Conservation (phyloP, 208 protist genomes). For the Trypanosoma avium region DNA sequence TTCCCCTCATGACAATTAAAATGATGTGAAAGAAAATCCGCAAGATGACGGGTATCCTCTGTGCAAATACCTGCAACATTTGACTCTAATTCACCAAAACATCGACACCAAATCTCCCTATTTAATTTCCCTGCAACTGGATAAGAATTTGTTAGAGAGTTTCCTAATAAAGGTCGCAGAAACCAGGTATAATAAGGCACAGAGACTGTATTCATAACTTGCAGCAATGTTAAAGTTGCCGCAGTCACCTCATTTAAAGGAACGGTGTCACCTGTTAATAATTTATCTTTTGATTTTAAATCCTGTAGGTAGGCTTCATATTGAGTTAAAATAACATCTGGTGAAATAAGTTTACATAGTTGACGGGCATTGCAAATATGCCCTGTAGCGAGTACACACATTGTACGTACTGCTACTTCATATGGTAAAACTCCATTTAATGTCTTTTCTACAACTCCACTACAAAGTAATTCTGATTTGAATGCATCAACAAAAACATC, state of each 20-base stretch:
- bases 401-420: constrained; percentile 64
- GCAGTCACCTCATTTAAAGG: constrained; percentile 42
- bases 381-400: constrained; percentile 66
- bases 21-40: constrained; percentile 2
- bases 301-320: constrained; percentile 48
- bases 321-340: constrained; percentile 38
- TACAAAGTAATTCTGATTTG: constrained; percentile 61
- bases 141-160: constrained; percentile 29
- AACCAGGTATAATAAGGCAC: no score
- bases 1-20: constrained; percentile 10
- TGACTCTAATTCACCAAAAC: constrained; percentile 23
- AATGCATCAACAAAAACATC: constrained; percentile 32
- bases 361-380: constrained; percentile 46
- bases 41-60: constrained; percentile 5
- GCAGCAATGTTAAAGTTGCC: constrained; percentile 63
- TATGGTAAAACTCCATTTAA: constrained; percentile 72
- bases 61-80: background rate
- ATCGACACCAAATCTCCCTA: constrained; percentile 52
- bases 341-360: constrained; percentile 30
- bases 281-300: constrained; percentile 10
- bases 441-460: constrained; percentile 67
- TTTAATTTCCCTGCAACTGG: constrained; percentile 39
- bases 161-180: constrained; percentile 34
- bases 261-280: constrained; percentile 26
- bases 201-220: constrained; percentile 49